Percentiles rank a stretch among this genome's conserved stretches.
phyloP scores from a whole-genome alignment of 257 asterid genomes.

The Nicotiana knightiana region DNA sequence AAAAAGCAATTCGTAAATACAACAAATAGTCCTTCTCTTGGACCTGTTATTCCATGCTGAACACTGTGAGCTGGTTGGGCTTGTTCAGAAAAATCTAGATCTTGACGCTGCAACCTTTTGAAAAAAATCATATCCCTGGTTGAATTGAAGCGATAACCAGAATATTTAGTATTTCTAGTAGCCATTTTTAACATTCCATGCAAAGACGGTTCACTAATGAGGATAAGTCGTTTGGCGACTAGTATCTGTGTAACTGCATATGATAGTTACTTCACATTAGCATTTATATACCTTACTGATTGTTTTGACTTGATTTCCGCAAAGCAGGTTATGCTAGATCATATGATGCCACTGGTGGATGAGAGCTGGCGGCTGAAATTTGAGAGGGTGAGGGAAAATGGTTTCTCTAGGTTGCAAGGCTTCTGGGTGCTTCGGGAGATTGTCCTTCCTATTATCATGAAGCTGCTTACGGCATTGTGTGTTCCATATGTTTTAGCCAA shows the following conservation, averaged over 20 bases:
- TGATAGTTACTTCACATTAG: background rate
- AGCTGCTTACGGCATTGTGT: constrained; percentile 86
- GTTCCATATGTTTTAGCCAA: constrained; percentile 86
- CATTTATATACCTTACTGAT: background rate
- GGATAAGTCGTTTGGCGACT: background rate
- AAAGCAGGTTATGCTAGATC: constrained; percentile 85
- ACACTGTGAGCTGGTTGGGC: background rate
- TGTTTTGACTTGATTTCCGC: constrained; percentile 6
- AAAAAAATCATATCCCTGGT: background rate
- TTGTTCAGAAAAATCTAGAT: background rate
- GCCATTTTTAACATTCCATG: background rate
- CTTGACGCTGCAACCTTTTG: background rate
- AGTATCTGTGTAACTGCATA: background rate
- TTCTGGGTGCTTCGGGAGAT: constrained; percentile 86
- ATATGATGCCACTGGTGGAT: constrained; percentile 89
- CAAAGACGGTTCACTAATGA: background rate
- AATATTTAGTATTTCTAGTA: background rate
- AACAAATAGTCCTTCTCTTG: background rate
- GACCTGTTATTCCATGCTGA: background rate
- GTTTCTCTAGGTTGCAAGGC: constrained; percentile 94
- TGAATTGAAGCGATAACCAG: background rate
- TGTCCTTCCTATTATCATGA: constrained; percentile 79
- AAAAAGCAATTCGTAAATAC: background rate
- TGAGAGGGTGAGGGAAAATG: constrained; percentile 89
- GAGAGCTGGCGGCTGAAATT: constrained; percentile 90